Percentiles rank a stretch among this genome's conserved stretches.
These are phyloP conservation scores for Candida railenensis DNA, from an alignment of 805 yeast species.

Conservation along the genomic window DNA sequence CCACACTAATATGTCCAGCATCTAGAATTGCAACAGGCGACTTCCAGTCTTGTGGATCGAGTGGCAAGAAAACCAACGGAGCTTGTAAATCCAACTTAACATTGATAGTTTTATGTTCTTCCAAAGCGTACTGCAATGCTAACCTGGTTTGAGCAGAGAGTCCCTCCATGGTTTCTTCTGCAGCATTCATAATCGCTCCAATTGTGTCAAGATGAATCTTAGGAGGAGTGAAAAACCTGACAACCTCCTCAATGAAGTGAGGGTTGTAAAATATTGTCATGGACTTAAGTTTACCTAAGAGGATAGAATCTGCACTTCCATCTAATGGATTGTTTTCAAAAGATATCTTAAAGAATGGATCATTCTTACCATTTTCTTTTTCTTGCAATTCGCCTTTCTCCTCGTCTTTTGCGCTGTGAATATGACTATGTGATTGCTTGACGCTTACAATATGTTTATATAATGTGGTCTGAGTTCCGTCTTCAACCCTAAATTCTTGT, in stretches of 20 bases:
- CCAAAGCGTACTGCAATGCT: conserved; percentile 90
- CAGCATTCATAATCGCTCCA: conserved; percentile 88
- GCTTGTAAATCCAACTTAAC: conserved; percentile 89
- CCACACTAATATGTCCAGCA: conserved; percentile 90
- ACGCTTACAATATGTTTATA: conserved; percentile 88
- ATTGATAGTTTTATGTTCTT: conserved; percentile 89
- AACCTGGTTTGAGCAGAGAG: conserved; percentile 84
- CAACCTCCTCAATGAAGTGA: conserved; percentile 73
- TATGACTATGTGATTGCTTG: conserved; percentile 53
- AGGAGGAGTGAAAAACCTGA: conserved; percentile 82
- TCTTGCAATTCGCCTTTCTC: not conserved
- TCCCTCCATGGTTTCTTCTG: conserved; percentile 92
- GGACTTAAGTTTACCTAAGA: conserved; percentile 73
- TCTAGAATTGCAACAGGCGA: conserved; percentile 91
- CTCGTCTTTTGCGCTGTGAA: conserved; percentile 16
- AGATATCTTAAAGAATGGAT: conserved; percentile 77
- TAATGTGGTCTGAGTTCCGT: conserved; percentile 75
- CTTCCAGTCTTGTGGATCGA: conserved; percentile 73
- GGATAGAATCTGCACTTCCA: conserved; percentile 74
- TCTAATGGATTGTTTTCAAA: conserved; percentile 89
- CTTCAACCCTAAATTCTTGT: conserved; percentile 81
- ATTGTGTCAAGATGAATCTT: conserved; percentile 82
- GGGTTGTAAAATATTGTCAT: conserved; percentile 90
- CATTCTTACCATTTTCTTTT: conserved; percentile 20
- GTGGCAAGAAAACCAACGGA: conserved; percentile 84